Conservation (phyloP, 1,284 basidiomycete genomes). For the Trametes hirsuta region DNA sequence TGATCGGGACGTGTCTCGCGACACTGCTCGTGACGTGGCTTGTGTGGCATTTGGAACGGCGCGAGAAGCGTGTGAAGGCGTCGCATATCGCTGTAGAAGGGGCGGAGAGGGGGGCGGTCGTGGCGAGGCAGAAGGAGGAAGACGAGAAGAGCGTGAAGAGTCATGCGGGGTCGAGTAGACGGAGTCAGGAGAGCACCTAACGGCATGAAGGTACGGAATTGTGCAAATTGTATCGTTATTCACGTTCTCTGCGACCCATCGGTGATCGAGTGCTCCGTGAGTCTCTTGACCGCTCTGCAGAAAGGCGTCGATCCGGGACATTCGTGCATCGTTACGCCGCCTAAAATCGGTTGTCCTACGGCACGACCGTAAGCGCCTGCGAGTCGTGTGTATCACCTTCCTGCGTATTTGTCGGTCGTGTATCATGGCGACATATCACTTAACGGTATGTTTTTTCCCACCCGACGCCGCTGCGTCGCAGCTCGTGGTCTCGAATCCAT, state of each 20-base stretch:
- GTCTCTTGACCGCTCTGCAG: background rate
- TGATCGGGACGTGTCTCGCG: slow-evolving; percentile 59
- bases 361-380: background rate
- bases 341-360: no score
- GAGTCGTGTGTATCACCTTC: background rate
- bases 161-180: slow-evolving; percentile 3
- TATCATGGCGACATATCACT: slow-evolving; percentile 14
- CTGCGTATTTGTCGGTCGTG: slow-evolving; percentile 12
- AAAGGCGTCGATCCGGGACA: no score
- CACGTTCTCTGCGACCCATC: background rate
- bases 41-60: slow-evolving; percentile 58
- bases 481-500: background rate
- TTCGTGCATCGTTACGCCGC: no score
- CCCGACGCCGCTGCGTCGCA: background rate
- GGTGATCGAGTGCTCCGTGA: background rate
- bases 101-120: background rate
- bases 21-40: slow-evolving; percentile 59
- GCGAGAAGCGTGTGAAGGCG: slow-evolving; percentile 38
- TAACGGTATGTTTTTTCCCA: background rate
- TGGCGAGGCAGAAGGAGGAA: background rate
- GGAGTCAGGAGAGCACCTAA: slow-evolving; percentile 7
- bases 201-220: background rate
- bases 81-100: background rate
- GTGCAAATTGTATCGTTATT: background rate
- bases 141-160: slow-evolving; percentile 18